phyloP scores from a whole-genome alignment of 345 rosid species.

The Diplotaxis tenuifolia region DNA sequence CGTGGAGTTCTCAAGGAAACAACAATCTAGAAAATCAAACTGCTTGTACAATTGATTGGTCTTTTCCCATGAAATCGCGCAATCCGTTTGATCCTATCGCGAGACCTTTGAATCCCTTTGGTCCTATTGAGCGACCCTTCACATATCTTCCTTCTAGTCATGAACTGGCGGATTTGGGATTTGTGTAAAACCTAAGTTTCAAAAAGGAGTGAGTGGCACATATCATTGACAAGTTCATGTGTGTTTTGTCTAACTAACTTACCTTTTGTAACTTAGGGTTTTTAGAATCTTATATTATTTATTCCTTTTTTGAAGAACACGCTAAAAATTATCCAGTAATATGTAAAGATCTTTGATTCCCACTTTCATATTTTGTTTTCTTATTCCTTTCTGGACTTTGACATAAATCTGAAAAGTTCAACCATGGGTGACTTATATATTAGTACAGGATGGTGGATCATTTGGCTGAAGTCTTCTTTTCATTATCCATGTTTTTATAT shows the following conservation, averaged over 20 bases:
- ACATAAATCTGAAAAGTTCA: not conserved
- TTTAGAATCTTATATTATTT: not conserved
- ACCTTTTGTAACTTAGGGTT: not conserved
- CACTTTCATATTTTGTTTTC: not conserved
- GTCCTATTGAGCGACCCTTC: slow-evolving; percentile 34
- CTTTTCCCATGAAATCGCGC: slow-evolving; percentile 48
- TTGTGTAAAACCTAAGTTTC: not conserved
- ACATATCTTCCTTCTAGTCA: not conserved
- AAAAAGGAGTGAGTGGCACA: not conserved
- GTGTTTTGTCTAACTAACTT: slow-evolving; percentile 18
- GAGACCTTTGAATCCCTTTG: slow-evolving; percentile 36
- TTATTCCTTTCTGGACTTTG: not conserved
- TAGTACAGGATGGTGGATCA: not conserved
- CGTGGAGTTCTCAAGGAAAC: not conserved
- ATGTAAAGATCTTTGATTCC: not conserved
- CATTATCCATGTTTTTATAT: not conserved
- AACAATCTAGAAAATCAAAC: not conserved
- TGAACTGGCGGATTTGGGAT: not conserved
- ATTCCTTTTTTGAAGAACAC: not conserved
- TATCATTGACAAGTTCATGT: slow-evolving; percentile 30
- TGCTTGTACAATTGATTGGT: slow-evolving; percentile 47
- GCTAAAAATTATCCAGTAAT: not conserved
- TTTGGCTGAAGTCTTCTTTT: slow-evolving; percentile 14
- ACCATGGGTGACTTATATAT: slow-evolving; percentile 4
- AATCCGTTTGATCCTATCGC: slow-evolving; percentile 36